Evolutionary conservation across 2,329 filamentous ascomycete genomes (phyloP), one percentile per base, ranked within the genome.

Genomic region (Fusarium devonianum): DNA sequence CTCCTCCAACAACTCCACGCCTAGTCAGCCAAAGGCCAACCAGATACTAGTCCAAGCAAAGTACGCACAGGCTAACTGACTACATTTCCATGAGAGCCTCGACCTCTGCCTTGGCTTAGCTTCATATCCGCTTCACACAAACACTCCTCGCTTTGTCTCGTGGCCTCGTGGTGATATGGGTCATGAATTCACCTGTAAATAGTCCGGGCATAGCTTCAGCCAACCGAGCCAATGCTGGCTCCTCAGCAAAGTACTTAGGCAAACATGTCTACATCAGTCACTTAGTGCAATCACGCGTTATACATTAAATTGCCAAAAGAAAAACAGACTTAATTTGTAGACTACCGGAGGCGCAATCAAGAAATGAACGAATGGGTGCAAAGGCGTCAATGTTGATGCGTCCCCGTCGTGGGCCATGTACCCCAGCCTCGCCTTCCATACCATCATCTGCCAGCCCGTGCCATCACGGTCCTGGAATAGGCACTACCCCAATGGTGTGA

Each of bases 311-410:
- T 47, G 18, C 38, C 35, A 38, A 49, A 45, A 49, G 46, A 53
- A 49, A 52, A 58, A 60, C 50, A 62, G 36, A 62, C 47, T 58
- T 38, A 49, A 58, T 65, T 58, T 65, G 43, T 48, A 56, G 51
- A 63, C 62, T 65, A 65, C 56, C 55, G 60, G 58, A 60, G 36
- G 46, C 45, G 56, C 39, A 46, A 58, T 44, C 47, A 56, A 55
- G 48, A 50, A 55, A 63, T 41, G 49, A 59, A 44, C 45, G 53
- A 32, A 47, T 49, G 49, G 44, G 30, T 47, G 36, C 23, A 29
- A 37, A 46, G 43, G 35, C 39, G 48, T 46, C 42, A 14, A 41
- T 23, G 22, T n/a, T n/a, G 33, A 40, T 36, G 44, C 43, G 39
- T 48, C 11, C 22, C 28, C 32, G 35, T 48, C 33, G 32, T 38